These are phyloP conservation scores for Epichloe uncinata DNA, from an alignment of 2,329 filamentous ascomycete genomes.

Conservation along the genomic window DNA sequence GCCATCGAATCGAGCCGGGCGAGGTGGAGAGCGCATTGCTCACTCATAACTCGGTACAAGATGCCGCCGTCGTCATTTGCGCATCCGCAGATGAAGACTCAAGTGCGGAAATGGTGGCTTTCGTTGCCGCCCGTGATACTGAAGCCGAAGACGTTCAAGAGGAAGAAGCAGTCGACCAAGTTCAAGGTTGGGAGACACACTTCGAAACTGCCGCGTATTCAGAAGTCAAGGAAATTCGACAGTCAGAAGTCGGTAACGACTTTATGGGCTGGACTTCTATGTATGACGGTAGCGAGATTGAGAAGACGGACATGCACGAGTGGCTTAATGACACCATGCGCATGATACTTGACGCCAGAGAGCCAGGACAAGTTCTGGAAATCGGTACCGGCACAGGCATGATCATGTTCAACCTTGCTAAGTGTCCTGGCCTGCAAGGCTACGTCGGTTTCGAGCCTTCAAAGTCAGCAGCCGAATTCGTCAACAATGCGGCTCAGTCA, in stretches of 20 bases:
- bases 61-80: no score
- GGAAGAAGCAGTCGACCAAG: background rate
- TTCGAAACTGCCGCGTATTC: background rate
- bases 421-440: slow-evolving; percentile 6
- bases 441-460: slow-evolving; percentile 18
- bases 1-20: no score
- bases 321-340: slow-evolving; percentile 19
- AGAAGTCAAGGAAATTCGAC: slow-evolving; percentile 3
- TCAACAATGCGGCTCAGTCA: slow-evolving; percentile 6
- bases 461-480: slow-evolving; percentile 10
- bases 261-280: slow-evolving; percentile 20
- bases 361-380: slow-evolving; percentile 11
- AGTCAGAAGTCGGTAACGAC: slow-evolving; percentile 10
- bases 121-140: no score
- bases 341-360: slow-evolving; percentile 8
- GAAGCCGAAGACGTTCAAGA: no score
- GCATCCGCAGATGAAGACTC: no score
- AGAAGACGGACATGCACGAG: slow-evolving; percentile 17
- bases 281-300: slow-evolving; percentile 16
- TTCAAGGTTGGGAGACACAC: background rate
- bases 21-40: no score
- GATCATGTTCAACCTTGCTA: slow-evolving; percentile 17
- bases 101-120: background rate
- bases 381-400: slow-evolving; percentile 18
- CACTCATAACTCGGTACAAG: no score